phyloP scores from a whole-genome alignment of 2,329 filamentous ascomycete species.

The Parastagonospora nodorum region DNA sequence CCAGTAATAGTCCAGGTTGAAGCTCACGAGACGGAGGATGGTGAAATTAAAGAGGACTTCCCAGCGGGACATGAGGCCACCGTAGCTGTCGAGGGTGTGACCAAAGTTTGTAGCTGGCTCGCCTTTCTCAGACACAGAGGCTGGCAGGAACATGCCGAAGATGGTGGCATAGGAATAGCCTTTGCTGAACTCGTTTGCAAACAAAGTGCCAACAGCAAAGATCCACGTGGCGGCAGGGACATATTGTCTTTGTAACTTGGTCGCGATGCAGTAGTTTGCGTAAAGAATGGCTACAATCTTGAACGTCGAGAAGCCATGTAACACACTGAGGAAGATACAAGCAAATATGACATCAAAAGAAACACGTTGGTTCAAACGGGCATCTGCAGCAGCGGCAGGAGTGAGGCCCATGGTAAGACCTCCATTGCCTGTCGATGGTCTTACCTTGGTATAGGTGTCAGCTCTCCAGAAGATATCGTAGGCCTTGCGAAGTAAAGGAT shows the following conservation, averaged over 20 bases:
- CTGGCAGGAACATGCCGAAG: constrained; percentile 57
- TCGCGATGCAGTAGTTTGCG: constrained; percentile 81
- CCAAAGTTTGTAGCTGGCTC: constrained; percentile 64
- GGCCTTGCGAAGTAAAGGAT: constrained; percentile 75
- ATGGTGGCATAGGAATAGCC: constrained; percentile 77
- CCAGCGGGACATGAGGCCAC: constrained; percentile 88
- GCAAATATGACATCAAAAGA: constrained; percentile 86
- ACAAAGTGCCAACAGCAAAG: constrained; percentile 85
- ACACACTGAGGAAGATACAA: constrained; percentile 72
- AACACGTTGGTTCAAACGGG: constrained; percentile 65
- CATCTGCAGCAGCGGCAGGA: constrained; percentile 58
- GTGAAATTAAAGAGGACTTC: constrained; percentile 98
- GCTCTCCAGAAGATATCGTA: constrained; percentile 65
- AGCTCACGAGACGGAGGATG: constrained; percentile 88
- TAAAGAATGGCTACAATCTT: constrained; percentile 84
- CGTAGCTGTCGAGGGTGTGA: constrained; percentile 74
- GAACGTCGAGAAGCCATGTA: constrained; percentile 84
- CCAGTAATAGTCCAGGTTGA: constrained; percentile 98
- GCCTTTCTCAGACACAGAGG: constrained; percentile 48
- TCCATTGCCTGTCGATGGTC: constrained; percentile 39
- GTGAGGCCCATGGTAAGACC: constrained; percentile 49
- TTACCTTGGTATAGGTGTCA: constrained; percentile 52
- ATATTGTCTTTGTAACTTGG: constrained; percentile 68
- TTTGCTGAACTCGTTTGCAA: constrained; percentile 82
- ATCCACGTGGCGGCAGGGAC: constrained; percentile 81